Conservation (phyloP, 176 grass and related monocot species). For the Oryza punctata region DNA sequence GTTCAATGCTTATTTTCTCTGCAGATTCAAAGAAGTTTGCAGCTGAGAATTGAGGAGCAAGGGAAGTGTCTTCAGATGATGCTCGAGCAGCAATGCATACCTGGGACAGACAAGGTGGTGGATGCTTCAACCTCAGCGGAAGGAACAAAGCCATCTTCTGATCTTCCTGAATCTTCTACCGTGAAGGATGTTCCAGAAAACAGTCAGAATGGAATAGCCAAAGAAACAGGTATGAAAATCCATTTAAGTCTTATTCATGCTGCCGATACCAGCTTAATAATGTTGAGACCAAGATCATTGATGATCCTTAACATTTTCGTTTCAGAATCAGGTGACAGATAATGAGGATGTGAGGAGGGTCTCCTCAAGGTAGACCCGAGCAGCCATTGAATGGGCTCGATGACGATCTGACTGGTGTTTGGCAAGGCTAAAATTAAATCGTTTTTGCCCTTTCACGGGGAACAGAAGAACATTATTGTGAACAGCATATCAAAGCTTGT, state of each 20-base stretch:
- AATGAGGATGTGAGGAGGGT: conserved; percentile 29
- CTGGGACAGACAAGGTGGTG: conserved; percentile 42
- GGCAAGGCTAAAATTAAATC: conserved; percentile 9
- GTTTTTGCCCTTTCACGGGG: conserved; percentile 18
- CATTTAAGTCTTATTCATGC: background rate
- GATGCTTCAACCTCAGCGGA: conserved; percentile 42
- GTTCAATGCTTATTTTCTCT: background rate
- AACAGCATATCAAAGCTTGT: background rate
- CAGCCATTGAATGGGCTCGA: conserved; percentile 27
- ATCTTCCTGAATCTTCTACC: conserved; percentile 37
- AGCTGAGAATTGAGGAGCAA: conserved; percentile 88
- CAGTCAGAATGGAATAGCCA: conserved; percentile 42
- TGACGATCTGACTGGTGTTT: conserved; percentile 7
- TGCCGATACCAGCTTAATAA: background rate
- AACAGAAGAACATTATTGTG: conserved; percentile 33
- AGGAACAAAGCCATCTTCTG: conserved; percentile 42
- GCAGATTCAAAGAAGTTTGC: conserved; percentile 86
- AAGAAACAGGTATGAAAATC: conserved; percentile 34
- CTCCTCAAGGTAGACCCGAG: background rate
- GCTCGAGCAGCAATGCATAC: conserved; percentile 70
- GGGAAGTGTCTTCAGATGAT: conserved; percentile 81
- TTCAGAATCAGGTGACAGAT: conserved; percentile 46
- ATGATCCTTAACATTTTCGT: conserved; percentile 1
- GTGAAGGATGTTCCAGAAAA: conserved; percentile 35
- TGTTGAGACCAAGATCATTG: background rate